These are phyloP conservation scores for Penicillium ochrochloron DNA, from an alignment of 495 filamentous ascomycete genomes.

Conservation along the genomic window DNA sequence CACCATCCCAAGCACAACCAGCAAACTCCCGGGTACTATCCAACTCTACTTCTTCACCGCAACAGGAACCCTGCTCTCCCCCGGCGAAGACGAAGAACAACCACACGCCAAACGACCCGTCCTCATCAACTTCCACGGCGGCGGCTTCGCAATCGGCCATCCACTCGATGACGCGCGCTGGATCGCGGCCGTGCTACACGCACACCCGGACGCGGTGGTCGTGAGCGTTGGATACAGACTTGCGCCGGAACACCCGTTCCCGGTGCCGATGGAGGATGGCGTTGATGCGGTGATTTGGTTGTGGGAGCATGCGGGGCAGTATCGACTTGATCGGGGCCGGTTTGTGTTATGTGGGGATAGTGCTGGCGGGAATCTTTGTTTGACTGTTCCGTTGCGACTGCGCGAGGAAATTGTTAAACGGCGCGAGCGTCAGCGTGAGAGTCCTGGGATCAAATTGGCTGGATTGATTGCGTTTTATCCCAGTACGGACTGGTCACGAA, in stretches of 20 bases:
- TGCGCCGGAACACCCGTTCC: conserved; percentile 45
- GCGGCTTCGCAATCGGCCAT: conserved; percentile 46
- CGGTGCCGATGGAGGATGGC: conserved; percentile 65
- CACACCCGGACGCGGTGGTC: conserved; percentile 19
- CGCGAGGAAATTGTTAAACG: conserved; percentile 30
- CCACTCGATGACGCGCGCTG: conserved; percentile 32
- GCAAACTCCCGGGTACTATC: conserved; percentile 23
- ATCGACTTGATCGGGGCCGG: conserved; percentile 51
- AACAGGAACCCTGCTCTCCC: not conserved
- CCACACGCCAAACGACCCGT: conserved; percentile 12
- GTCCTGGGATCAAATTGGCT: conserved; percentile 36
- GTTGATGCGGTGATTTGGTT: conserved; percentile 60
- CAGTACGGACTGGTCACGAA: conserved; percentile 69
- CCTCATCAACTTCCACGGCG: conserved; percentile 38
- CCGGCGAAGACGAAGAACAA: conserved; percentile 7
- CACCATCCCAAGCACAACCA: conserved; percentile 28
- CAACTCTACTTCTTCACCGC: conserved; percentile 30
- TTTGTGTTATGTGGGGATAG: conserved; percentile 74
- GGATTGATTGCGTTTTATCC: conserved; percentile 73
- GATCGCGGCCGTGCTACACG: conserved; percentile 16
- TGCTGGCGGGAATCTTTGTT: conserved; percentile 74
- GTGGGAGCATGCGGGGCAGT: conserved; percentile 51
- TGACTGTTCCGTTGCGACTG: conserved; percentile 69
- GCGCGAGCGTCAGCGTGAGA: conserved; percentile 18
- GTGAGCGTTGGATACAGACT: conserved; percentile 41